Base-by-base conservation (phyloP, 495 filamentous ascomycete genomes). In the Lepidopterella palustris region DNA sequence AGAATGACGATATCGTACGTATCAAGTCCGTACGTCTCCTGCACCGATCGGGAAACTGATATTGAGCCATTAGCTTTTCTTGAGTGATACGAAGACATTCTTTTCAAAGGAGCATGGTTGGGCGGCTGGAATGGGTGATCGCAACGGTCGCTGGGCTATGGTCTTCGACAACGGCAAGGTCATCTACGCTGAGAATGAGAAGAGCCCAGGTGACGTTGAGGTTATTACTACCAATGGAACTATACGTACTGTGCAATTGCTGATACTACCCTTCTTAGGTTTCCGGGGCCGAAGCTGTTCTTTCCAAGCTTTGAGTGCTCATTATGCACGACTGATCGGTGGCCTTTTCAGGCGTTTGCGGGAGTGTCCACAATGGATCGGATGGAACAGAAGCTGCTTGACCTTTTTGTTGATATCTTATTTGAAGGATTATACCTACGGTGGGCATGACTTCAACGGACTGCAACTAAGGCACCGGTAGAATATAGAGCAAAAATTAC, bases 71-170 rank as follows among this genome's bases (percentile, higher is more conserved):
- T n/a, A 93, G 88, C 82, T 93, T 62, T 96, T 97, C 83, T 82
- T 93, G 67, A 85, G 84, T 61, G 92, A 97, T 73, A 75, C 82
- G 66, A 85, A 83, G 56, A 80, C 82, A 62, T 79, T 78, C 60
- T 96, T 96, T 80, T 87, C 86, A 76, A 84, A 86, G 78, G 79
- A 78, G 68, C 81, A 92, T 62, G 91, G 88, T 73, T 97, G 92
- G 91, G 83, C 83, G 40, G 79, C 82, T 23, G 85, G 82, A 28
- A 68, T 73, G 70, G 83, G 85, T 68, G 82, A 84, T 59, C 82
- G 89, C 50, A 91, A 89, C 49, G 82, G 82, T 58, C 80, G 92
- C 53, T 97, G 89, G 72, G 92, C 87, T 62, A 80, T 97, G 73
- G 73, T 95, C 60, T 78, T 97, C 66, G 91, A 97, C 75, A 82